Evolutionary conservation across 1,139 yeast genomes (phyloP), one percentile per base, ranked within the genome.

Genomic region (Scheffersomyces titani): DNA sequence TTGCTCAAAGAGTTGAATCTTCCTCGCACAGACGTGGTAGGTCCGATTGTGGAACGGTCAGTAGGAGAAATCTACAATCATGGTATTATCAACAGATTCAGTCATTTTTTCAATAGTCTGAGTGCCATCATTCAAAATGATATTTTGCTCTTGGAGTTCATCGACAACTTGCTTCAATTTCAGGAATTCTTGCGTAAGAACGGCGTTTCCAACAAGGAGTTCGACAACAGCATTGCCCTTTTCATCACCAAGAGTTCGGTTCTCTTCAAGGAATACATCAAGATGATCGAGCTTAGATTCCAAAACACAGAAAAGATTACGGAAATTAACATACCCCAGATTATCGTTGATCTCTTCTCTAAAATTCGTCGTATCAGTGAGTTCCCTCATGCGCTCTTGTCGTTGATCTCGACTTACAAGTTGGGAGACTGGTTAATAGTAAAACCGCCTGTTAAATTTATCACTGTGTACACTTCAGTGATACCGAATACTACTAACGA

Each of bases 351-450:
- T 58, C 73, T 87, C 13, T 69, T 82, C 76, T 84, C 92, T 2
- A 78, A 86, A 60, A 72, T 90, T 56, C 77, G 92, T 52, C 84
- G 85, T 59, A 75, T 90, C 50, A 81, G 90, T 47, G 93, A 88
- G 59, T 88, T 85, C 68, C 80, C 80, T 53, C 76, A 78, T 21
- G 84, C 89, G 24, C 82, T 88, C 52, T 57, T 81, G 6, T 71
- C 73, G 47, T 80, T 87, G n/a, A 84, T 90, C 58, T 69, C 74
- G 6, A 73, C 74, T 11, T 75, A 83, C 73, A 76, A 78, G 45
- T 80, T 87, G 36, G 91, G 90, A 1, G 81, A 83, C 44, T 92
- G 97, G 97, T 75, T 91, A 50, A 87, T 90, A 36, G 69, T 78
- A 11, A 68, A 72, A 47, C 86, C 85, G 0, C 80, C 81, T 45